These are phyloP conservation scores for Calycina herbarum DNA, from an alignment of 2,329 filamentous ascomycete genomes.

Conservation along the genomic window DNA sequence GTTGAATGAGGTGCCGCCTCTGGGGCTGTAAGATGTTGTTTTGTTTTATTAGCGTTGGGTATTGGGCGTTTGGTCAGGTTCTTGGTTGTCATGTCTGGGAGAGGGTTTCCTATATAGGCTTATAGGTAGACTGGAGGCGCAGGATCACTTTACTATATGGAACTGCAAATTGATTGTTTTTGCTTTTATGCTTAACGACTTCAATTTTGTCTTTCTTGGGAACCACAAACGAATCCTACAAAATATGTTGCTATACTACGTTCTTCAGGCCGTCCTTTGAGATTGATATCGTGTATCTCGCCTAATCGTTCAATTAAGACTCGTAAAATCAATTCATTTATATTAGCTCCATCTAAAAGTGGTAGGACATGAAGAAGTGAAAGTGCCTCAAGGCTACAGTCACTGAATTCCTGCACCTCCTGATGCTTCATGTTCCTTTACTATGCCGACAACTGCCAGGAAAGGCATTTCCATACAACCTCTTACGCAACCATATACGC, in stretches of 20 bases:
- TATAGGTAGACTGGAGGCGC: background rate
- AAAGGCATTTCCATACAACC: background rate
- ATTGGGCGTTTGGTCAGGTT: background rate
- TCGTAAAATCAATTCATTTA: too few relatives aligned
- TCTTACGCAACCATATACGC: background rate
- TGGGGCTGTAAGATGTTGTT: slow-evolving; percentile 7
- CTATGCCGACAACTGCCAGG: background rate
- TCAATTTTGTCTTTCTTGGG: background rate
- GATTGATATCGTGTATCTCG: too few relatives aligned
- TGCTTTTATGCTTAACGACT: background rate
- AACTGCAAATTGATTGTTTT: background rate
- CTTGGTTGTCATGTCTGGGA: background rate
- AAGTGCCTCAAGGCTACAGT: background rate
- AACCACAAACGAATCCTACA: too few relatives aligned
- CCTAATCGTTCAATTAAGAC: too few relatives aligned
- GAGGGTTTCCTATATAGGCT: background rate
- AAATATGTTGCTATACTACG: too few relatives aligned
- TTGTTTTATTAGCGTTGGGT: background rate
- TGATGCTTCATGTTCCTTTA: background rate
- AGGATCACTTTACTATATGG: too few relatives aligned
- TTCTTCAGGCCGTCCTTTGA: too few relatives aligned
- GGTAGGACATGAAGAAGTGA: background rate
- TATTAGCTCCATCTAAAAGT: too few relatives aligned
- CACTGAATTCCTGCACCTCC: too few relatives aligned
- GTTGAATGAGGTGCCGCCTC: slow-evolving; percentile 31